Evolutionary conservation across 805 yeast species (phyloP), one percentile per base, ranked within the genome.

Genomic region (Pachysolen tannophilus): DNA sequence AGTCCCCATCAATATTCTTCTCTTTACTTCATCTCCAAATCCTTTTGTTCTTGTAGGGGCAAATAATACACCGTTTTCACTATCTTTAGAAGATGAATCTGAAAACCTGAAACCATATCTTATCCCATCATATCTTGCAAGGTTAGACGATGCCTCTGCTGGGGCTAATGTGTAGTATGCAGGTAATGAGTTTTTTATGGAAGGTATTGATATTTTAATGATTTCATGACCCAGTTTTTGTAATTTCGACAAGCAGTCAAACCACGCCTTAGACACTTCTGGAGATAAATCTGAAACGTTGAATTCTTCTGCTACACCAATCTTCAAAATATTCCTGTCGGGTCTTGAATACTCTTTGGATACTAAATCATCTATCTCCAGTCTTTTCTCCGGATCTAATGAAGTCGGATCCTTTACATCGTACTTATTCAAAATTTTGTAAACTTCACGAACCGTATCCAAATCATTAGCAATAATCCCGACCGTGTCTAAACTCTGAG

Each of bases 401-500:
- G 77, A 71, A 0, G 97, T 87, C 5, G 95, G 95, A 55, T 92
- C 99, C 32, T 75, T 74, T 1, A 53, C 48, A 54, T 92, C 98
- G 46, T 63, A 57, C 18, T 56, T 48, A 52, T 87, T 78, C 32
- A 92, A 49, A 0, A 70, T 61, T 1, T 53, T 39, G 50, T 69
- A 88, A 1, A 79, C 84, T 11, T 53, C 49, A 19, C 56, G 49
- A 2, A 82, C 44, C 0, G 58, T 47, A 0, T 52, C 56, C 5
- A 82, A 43, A 20, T 71, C 61, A 11, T 65, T 67, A 1, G 88
- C 62, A 21, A 88, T 37, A 1, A 94, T 69, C 0, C 99, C 99
- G 2, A 92, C 96, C 0, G 97, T 88, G 52, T 92, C 99, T 35
- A 92, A 64, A 26, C 90, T 78, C 56, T 94, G 97, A 2, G 97